These are phyloP conservation scores for Pestalotiopsis sp. DNA, from an alignment of 2,329 filamentous ascomycete genomes.

Conservation along the genomic window DNA sequence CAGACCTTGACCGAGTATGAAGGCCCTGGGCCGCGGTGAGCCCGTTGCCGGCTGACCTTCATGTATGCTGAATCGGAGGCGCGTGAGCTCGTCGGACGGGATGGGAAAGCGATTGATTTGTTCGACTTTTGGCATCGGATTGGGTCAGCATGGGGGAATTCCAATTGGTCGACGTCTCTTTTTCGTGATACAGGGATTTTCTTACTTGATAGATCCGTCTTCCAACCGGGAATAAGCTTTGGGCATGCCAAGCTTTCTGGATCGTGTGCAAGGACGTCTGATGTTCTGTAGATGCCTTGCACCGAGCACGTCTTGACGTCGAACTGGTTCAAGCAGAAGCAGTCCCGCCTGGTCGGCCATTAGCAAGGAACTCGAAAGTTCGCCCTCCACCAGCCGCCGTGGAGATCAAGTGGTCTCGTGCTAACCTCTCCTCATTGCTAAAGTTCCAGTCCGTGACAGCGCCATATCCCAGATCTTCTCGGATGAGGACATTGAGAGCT, in stretches of 20 bases:
- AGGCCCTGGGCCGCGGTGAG: conserved; percentile 37
- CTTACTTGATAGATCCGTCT: conserved; percentile 30
- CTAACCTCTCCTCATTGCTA: conserved; percentile 41
- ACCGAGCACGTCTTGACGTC: conserved; percentile 51
- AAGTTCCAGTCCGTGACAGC: conserved; percentile 55
- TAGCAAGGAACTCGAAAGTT: conserved; percentile 10
- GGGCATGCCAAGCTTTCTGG: conserved; percentile 43
- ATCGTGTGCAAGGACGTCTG: conserved; percentile 45
- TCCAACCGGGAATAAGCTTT: conserved; percentile 32
- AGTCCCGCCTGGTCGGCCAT: conserved; percentile 35
- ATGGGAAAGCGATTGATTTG: conserved; percentile 47
- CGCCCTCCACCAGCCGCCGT: neutral
- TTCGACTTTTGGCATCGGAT: conserved; percentile 35
- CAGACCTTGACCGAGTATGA: conserved; percentile 49
- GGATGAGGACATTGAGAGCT: conserved; percentile 47
- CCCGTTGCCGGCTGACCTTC: conserved; percentile 25
- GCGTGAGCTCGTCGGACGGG: conserved; percentile 39
- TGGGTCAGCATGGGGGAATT: conserved; percentile 14
- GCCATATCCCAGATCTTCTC: conserved; percentile 50
- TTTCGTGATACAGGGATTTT: neutral
- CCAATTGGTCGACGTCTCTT: neutral
- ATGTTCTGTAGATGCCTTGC: conserved; percentile 50
- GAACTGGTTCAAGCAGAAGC: conserved; percentile 53
- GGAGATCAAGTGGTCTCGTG: neutral
- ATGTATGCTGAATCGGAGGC: conserved; percentile 38